These are phyloP conservation scores for Prunus persica DNA, from an alignment of 306 rosid species.

Conservation along the genomic window DNA sequence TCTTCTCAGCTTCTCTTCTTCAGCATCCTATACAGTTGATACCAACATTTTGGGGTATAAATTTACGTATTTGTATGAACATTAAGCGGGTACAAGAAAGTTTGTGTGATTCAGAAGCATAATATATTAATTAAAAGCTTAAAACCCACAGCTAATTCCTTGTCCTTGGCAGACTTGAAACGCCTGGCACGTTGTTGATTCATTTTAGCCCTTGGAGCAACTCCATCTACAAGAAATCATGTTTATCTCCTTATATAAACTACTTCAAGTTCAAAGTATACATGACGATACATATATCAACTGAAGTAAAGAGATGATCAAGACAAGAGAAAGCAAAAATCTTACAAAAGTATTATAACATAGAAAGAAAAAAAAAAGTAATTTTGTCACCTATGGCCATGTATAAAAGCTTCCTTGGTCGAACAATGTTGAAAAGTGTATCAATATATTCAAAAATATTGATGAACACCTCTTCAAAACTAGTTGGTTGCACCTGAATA, in stretches of 20 bases:
- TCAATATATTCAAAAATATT: conserved; percentile 46
- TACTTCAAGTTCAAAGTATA: not conserved
- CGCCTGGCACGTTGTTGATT: conserved; percentile 56
- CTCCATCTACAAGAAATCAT: conserved; percentile 40
- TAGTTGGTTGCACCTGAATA: conserved; percentile 25
- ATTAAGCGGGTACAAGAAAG: no score
- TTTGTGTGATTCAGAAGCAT: not conserved
- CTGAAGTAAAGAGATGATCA: not conserved
- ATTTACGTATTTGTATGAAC: not conserved
- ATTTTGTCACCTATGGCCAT: conserved; percentile 21
- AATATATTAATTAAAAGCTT: no score
- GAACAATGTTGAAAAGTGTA: conserved; percentile 33
- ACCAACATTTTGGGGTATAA: not conserved
- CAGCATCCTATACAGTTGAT: conserved; percentile 33
- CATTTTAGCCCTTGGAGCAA: conserved; percentile 68
- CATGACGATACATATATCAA: no score
- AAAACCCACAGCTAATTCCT: conserved; percentile 25
- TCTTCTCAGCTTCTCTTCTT: conserved; percentile 32
- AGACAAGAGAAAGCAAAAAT: no score
- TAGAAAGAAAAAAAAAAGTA: not conserved
- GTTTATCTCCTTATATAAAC: not conserved
- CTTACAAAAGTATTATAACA: not conserved
- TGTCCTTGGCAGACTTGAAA: conserved; percentile 29
- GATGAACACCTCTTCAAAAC: conserved; percentile 41
- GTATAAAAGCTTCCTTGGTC: conserved; percentile 20